Percentiles rank a stretch among this genome's conserved stretches.
phyloP scores from a whole-genome alignment of 2,329 filamentous ascomycete genomes.

The Harringtonia lauricola region DNA sequence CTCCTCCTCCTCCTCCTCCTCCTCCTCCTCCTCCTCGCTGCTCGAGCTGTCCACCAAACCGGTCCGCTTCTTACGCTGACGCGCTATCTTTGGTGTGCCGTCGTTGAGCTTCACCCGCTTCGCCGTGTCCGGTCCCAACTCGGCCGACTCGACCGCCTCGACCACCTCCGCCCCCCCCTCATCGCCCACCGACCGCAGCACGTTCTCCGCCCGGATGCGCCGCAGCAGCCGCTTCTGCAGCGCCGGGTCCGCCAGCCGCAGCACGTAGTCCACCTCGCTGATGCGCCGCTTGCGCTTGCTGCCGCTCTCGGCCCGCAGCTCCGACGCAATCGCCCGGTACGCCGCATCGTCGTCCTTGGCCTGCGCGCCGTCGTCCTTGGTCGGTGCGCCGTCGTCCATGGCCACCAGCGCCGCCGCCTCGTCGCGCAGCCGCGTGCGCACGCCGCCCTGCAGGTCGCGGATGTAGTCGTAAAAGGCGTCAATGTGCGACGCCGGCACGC shows the following conservation, averaged over 20 bases:
- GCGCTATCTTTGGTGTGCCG: slow-evolving; percentile 32
- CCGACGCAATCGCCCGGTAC: slow-evolving; percentile 44
- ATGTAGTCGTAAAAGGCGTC: slow-evolving; percentile 67
- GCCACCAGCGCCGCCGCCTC: slow-evolving; percentile 51
- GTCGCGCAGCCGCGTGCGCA: slow-evolving; percentile 58
- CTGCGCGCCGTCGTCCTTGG: slow-evolving; percentile 18
- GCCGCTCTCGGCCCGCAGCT: slow-evolving; percentile 30
- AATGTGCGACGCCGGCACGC: slow-evolving; percentile 60
- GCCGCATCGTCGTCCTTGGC: slow-evolving; percentile 15
- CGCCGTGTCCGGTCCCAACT: slow-evolving; percentile 6
- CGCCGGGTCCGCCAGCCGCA: slow-evolving; percentile 31
- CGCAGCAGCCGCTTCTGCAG: slow-evolving; percentile 47
- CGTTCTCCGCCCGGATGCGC: slow-evolving; percentile 50
- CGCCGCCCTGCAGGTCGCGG: slow-evolving; percentile 63
- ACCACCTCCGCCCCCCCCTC: slow-evolving; percentile 8
- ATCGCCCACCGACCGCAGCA: slow-evolving; percentile 25
- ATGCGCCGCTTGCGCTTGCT: slow-evolving; percentile 28
- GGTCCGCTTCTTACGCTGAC: slow-evolving; percentile 40
- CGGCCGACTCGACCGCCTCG: no score
- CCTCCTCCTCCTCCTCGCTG: slow-evolving; percentile 20
- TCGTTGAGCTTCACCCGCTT: slow-evolving; percentile 34
- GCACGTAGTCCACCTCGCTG: slow-evolving; percentile 40
- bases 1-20: slow-evolving; percentile 11
- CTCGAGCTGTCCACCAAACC: slow-evolving; percentile 25
- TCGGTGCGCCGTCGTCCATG: slow-evolving; percentile 36